phyloP scores from a whole-genome alignment of 2,329 filamentous ascomycete genomes.

The Dactylellina leptospora region DNA sequence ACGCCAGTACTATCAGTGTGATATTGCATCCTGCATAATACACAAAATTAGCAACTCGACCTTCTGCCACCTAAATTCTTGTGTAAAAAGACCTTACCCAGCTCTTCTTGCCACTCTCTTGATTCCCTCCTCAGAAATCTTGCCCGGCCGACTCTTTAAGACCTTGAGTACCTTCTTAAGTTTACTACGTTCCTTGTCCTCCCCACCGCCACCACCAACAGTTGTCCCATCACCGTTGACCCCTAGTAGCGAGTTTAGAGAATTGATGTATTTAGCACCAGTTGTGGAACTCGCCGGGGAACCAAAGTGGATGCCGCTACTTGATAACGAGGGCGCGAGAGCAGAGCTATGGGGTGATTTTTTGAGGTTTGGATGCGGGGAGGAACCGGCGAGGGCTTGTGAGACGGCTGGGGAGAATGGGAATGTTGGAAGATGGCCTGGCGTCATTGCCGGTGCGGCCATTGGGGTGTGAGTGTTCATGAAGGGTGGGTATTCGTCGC shows the following conservation, averaged over 20 bases:
- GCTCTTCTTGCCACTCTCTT: conserved; percentile 73
- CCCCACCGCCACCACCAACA: conserved; percentile 14
- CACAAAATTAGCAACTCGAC: conserved; percentile 56
- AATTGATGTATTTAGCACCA: conserved; percentile 42
- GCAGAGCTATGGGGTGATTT: conserved; percentile 50
- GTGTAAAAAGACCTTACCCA: conserved; percentile 60
- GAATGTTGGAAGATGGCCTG: conserved; percentile 41
- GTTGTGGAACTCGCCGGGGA: conserved; percentile 47
- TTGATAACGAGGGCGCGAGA: conserved; percentile 44
- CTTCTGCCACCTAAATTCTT: background rate
- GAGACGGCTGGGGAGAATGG: conserved; percentile 50
- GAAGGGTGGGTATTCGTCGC: no score
- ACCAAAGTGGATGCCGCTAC: conserved; percentile 45
- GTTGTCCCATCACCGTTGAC: conserved; percentile 18
- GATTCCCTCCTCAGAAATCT: conserved; percentile 76
- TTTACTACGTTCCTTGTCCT: conserved; percentile 45
- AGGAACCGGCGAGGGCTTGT: conserved; percentile 47
- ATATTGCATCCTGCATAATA: conserved; percentile 65
- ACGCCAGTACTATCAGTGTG: conserved; percentile 67
- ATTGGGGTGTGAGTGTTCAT: conserved; percentile 49
- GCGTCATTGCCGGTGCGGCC: conserved; percentile 46
- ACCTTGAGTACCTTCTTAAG: conserved; percentile 54
- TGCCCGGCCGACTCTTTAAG: conserved; percentile 54
- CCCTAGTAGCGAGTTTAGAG: conserved; percentile 25
- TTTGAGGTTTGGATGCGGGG: conserved; percentile 44